A percentile compares a stretch with the other conserved stretches of the same genome.
Conservation (phyloP, 768 basidiomycete genomes). For the Cyclocybe cylindracea region DNA sequence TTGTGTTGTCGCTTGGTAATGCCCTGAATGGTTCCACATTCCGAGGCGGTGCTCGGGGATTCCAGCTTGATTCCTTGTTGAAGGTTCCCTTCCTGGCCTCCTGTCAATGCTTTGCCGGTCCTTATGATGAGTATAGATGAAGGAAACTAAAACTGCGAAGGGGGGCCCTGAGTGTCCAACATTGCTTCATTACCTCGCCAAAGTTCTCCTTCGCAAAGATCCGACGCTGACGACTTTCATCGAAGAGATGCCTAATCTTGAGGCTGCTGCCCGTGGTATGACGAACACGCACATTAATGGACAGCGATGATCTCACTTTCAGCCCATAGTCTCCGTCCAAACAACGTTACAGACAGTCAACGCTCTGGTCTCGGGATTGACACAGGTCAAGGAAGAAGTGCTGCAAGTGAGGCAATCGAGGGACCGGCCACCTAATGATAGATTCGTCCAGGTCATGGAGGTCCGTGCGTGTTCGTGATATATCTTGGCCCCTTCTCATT, state of each 20-base stretch:
- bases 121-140: conserved; percentile 49
- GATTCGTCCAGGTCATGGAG: conserved; percentile 71
- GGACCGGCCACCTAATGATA: conserved; percentile 46
- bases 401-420: conserved; percentile 34
- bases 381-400: conserved; percentile 60
- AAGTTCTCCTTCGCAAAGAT: conserved; percentile 67
- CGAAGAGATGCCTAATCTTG: conserved; percentile 78
- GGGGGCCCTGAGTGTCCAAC: conserved; percentile 76
- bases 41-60: conserved; percentile 82
- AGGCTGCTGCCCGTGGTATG: conserved; percentile 81
- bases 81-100: conserved; percentile 54
- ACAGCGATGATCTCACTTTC: background rate
- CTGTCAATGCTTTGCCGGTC: background rate
- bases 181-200: conserved; percentile 88
- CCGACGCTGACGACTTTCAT: conserved; percentile 68
- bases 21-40: conserved; percentile 80
- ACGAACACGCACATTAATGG: conserved; percentile 1
- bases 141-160: conserved; percentile 78
- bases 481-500: background rate
- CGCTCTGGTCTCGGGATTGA: conserved; percentile 54
- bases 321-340: conserved; percentile 68
- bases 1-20: conserved; percentile 79
- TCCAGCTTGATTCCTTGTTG: conserved; percentile 77
- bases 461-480: conserved; percentile 30
- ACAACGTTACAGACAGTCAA: conserved; percentile 61